Conservation (phyloP, 495 filamentous ascomycete species). For the Podospora pseudoanserina region DNA sequence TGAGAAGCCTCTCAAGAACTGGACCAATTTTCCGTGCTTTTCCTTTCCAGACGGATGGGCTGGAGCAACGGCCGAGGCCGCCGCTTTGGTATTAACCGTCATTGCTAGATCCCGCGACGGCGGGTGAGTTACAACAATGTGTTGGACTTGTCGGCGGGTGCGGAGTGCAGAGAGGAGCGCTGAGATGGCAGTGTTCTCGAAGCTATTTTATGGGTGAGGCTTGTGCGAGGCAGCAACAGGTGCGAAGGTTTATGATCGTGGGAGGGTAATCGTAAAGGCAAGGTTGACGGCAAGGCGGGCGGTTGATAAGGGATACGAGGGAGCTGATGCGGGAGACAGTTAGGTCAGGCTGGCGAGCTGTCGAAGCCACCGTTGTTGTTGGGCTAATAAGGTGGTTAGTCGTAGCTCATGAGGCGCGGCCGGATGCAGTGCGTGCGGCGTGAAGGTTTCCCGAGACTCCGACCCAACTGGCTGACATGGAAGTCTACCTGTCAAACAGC, state of each 20-base stretch:
- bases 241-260: neutral
- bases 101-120: neutral
- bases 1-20: slow-evolving; percentile 60
- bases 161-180: neutral
- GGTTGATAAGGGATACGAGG: neutral
- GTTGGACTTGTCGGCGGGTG: neutral
- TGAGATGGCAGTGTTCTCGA: neutral
- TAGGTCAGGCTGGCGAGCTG: neutral
- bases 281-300: neutral
- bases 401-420: neutral
- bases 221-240: neutral
- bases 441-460: neutral
- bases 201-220: neutral
- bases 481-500: no score
- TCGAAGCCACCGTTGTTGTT: neutral
- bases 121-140: neutral
- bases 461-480: neutral
- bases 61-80: slow-evolving; percentile 14
- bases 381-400: neutral
- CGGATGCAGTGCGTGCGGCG: neutral
- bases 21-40: slow-evolving; percentile 64
- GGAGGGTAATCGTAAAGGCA: neutral
- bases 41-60: slow-evolving; percentile 60
- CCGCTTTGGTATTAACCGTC: slow-evolving; percentile 7
- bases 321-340: neutral